Base-by-base conservation (phyloP, 495 filamentous ascomycete species). In the Penicillium odoratum region DNA sequence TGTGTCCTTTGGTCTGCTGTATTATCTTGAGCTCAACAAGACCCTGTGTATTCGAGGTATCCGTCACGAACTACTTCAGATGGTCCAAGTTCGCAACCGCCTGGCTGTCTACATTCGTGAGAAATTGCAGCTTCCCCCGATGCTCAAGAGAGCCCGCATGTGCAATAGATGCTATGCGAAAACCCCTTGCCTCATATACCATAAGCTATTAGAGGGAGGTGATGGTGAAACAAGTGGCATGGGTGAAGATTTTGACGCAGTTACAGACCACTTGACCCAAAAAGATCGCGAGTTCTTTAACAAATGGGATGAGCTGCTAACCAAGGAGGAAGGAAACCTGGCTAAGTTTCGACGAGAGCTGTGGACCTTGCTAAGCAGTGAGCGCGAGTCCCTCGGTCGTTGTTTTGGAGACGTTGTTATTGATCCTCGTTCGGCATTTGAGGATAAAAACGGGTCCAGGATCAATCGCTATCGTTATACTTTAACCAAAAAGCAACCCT, bases 71-170 rank as follows among this genome's bases (percentile, higher is more conserved):
- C 81, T 98, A 49, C 83, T 90, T 16, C 92, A 97, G 51, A 95
- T 98, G 92, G 88, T 98, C 53, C 92, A 97, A 76, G 87, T 93
- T 66, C 88, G 94, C n/a, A 98, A 98, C 68, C 84, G 87, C 46
- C 74, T 98, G 9, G 91, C 92, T 8, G 87, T 86, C 51, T 93
- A 88, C 69, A 82, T 96, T 31, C 86, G 89, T n/a, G 85, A 92
- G 54, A 84, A 90, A 45, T 82, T 85, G 52, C 82, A 88, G 38
- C 81, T 98, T 31, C 94, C 94, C 25, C 84, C 86, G 3, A 93
- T 98, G 91, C 78, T 93, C 53, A 88, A 85, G 70, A 88, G 85
- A 64, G 77, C 87, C 43, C 83, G 88, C 66, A 79, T 85, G 31
- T 98, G 94, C 65, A 83, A 77, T 21, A 86, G 81, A 55, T 98